A percentile compares a stretch with the other conserved stretches of the same genome.
Evolutionary conservation across 768 basidiomycete genomes (phyloP).

Genomic region (Glaciozyma martinii): DNA sequence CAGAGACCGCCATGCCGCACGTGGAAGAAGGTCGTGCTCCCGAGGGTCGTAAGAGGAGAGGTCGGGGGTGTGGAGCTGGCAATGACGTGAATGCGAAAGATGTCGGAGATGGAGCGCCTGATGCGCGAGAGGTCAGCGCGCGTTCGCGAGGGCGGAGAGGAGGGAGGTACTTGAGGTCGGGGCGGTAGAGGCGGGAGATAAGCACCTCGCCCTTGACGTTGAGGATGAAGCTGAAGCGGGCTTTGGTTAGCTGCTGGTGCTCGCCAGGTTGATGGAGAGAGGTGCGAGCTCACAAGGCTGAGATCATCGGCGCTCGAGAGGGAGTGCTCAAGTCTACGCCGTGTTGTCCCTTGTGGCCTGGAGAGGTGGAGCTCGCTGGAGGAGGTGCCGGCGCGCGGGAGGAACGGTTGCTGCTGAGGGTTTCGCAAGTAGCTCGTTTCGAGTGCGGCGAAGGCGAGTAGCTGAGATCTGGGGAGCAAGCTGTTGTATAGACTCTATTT

Average conservation of each 20-base stretch:
- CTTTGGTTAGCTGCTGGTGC: neutral
- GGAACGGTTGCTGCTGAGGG: too few species aligned
- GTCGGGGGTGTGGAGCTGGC: constrained; percentile 67
- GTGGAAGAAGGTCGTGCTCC: constrained; percentile 98
- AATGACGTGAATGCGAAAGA: constrained; percentile 97
- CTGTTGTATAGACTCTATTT: too few species aligned
- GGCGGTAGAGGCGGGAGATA: constrained; percentile 89
- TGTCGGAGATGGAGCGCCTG: constrained; percentile 36
- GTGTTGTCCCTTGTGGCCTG: too few species aligned
- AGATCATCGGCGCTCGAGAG: neutral
- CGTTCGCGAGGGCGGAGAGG: neutral
- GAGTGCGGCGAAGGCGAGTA: too few species aligned
- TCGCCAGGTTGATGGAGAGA: neutral
- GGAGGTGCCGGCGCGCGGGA: too few species aligned
- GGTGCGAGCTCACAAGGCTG: neutral
- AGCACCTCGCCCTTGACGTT: constrained; percentile 99
- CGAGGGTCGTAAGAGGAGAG: constrained; percentile 93
- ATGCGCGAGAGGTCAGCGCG: neutral
- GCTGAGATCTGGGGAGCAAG: too few species aligned
- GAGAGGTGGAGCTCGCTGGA: too few species aligned
- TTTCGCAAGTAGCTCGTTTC: too few species aligned
- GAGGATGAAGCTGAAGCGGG: constrained; percentile 65
- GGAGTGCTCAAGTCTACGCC: too few species aligned
- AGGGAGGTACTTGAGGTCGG: constrained; percentile 77
- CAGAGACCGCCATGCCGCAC: constrained; percentile 92